Percentiles rank a stretch among this genome's conserved stretches.
phyloP scores from a whole-genome alignment of 202 grass and related monocot species.

The Hordeum pubiflorum region DNA sequence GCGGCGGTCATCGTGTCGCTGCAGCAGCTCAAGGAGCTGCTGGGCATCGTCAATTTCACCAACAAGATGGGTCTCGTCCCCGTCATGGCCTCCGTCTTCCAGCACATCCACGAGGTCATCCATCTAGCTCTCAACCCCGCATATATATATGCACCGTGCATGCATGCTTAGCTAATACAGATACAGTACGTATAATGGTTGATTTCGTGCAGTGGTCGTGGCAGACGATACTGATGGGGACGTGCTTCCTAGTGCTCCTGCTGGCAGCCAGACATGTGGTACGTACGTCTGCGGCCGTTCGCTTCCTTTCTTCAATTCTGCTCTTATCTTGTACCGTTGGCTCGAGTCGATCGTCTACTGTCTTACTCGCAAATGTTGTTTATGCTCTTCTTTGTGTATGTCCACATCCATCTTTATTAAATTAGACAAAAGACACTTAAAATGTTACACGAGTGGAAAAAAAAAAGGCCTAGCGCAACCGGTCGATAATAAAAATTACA shows the following conservation, averaged over 20 bases:
- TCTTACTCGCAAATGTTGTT: no score
- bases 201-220: conserved; percentile 71
- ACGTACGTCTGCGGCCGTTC: conserved; percentile 6
- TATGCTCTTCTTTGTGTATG: no score
- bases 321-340: no score
- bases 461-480: no score
- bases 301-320: no score
- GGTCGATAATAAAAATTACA: no score
- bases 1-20: conserved; percentile 84
- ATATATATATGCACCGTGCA: no score
- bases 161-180: background rate
- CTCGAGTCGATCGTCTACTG: no score
- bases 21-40: conserved; percentile 81
- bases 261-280: conserved; percentile 62
- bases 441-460: no score
- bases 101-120: conserved; percentile 40
- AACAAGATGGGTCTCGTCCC: conserved; percentile 74
- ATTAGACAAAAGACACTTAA: no score
- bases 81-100: conserved; percentile 79
- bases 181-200: no score
- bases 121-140: background rate
- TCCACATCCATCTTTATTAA: no score
- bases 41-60: conserved; percentile 90
- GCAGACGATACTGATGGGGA: conserved; percentile 81
- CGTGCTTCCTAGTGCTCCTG: conserved; percentile 58